A percentile compares a stretch with the other conserved stretches of the same genome.
phyloP scores from a whole-genome alignment of 805 yeast species.

The Starmerella roubikii region DNA sequence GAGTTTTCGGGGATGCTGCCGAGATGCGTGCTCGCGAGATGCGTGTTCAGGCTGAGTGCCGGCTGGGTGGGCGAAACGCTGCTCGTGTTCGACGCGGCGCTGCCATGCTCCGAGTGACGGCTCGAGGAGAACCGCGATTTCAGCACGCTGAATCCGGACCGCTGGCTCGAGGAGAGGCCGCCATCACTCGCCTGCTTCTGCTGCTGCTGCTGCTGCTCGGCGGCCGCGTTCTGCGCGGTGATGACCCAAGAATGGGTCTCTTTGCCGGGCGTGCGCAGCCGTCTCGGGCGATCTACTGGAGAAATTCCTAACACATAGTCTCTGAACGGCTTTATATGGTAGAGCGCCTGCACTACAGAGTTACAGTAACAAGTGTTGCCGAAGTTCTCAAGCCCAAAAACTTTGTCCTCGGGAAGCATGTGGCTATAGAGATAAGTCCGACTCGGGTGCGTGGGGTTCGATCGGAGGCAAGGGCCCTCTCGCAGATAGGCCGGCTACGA shows the following conservation, averaged over 20 bases:
- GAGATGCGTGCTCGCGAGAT: background rate
- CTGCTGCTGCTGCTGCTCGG: background rate
- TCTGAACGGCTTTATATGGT: slow-evolving; percentile 59
- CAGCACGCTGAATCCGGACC: slow-evolving; percentile 6
- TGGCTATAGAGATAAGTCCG: too few species aligned
- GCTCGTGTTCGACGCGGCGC: too few species aligned
- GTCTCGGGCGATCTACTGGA: slow-evolving; percentile 28
- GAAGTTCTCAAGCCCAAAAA: slow-evolving; percentile 34
- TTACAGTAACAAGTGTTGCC: slow-evolving; percentile 83
- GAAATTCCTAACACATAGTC: slow-evolving; percentile 28
- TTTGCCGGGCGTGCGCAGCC: slow-evolving; percentile 24
- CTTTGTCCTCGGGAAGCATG: slow-evolving; percentile 20
- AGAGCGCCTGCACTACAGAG: slow-evolving; percentile 79
- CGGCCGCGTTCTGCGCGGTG: background rate
- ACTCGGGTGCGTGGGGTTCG: too few species aligned
- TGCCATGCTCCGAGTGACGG: background rate
- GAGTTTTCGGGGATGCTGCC: background rate
- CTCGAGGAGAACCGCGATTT: slow-evolving; percentile 5
- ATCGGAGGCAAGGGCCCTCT: too few species aligned
- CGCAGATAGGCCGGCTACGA: too few species aligned
- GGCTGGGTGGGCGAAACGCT: background rate
- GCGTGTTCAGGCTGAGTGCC: background rate
- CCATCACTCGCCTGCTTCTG: background rate
- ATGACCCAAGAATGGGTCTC: slow-evolving; percentile 23
- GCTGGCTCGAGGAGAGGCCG: background rate